These are phyloP conservation scores for Cryptococcus wingfieldii DNA, from an alignment of 1,284 basidiomycete species.

Conservation along the genomic window DNA sequence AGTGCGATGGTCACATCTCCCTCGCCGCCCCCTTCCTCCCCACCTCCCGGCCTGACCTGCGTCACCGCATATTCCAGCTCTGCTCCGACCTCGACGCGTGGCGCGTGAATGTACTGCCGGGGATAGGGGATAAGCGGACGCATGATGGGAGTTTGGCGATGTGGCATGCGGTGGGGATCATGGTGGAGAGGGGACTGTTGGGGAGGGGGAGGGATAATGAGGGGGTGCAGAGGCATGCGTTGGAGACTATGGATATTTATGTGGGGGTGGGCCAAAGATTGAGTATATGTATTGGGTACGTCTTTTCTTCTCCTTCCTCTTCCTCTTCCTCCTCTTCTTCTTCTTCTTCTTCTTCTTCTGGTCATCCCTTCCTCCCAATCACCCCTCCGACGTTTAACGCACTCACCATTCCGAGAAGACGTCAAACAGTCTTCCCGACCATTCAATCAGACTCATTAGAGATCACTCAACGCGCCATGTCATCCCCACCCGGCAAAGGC, in stretches of 20 bases:
- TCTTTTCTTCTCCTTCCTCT: not conserved
- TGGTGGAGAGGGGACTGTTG: slow-evolving; percentile 29
- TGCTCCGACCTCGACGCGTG: slow-evolving; percentile 4
- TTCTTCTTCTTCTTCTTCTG: not conserved
- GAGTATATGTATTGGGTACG: slow-evolving; percentile 45
- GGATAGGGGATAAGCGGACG: slow-evolving; percentile 20
- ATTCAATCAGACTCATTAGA: no score
- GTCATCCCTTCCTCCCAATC: no score
- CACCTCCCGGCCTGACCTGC: not conserved
- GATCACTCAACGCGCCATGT: no score
- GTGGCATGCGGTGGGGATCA: slow-evolving; percentile 35
- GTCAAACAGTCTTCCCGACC: no score
- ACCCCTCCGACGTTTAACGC: no score
- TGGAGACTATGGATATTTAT: slow-evolving; percentile 32
- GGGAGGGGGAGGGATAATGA: slow-evolving; percentile 19
- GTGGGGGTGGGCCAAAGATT: slow-evolving; percentile 37
- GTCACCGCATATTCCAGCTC: slow-evolving; percentile 6
- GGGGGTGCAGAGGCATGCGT: slow-evolving; percentile 28
- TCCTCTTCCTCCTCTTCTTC: not conserved
- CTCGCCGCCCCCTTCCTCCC: not conserved
- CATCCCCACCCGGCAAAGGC: no score
- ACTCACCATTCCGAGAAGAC: no score
- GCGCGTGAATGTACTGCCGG: slow-evolving; percentile 1
- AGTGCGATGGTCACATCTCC: not conserved
- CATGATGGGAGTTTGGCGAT: slow-evolving; percentile 31